Evolutionary conservation across 768 basidiomycete species (phyloP), one percentile per base, ranked within the genome.

Genomic region (Russula sp.): DNA sequence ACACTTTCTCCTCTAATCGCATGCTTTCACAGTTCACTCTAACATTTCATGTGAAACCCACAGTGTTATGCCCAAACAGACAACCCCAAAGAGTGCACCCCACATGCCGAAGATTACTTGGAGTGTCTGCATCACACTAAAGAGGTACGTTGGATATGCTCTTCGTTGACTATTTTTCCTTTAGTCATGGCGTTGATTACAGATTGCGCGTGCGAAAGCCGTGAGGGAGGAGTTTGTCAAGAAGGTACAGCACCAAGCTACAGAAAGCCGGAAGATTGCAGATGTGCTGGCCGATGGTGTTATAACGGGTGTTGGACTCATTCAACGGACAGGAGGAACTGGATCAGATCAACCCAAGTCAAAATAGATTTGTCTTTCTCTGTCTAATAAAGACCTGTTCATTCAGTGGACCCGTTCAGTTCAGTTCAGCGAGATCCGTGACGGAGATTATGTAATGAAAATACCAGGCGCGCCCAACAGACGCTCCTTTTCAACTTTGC

Each of bases 101-200:
- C 81, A 18, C 86, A 84, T 65, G 84, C 83, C 57, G 89, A 89
- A 67, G 94, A 96, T 75, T 98, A 98, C 76, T 72, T 95, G 61
- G 93, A 95, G 74, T 97, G 95, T 75, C 76, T 98, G 62, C 94
- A 96, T 74, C 85, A 88, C 72, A 85, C 83, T 30, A 89, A 94
- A 76, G 92, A 94, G 85, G 95, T 93, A 67, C 72, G 84, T 72
- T 44, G 20, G n/a, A n/a, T 30, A 14, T 20, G n/a, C 36, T 50
- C 49, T 60, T 49, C 16, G 2, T 55, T 51, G 36, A n/a, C 52
- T 40, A 34, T 48, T n/a, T 50, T 36, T 24, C 61, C 38, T 38
- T 49, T n/a, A 8, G 20, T 22, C 36, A 30, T 26, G 44, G 2
- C 22, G 40, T 30, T n/a, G 24, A 10, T 56, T 7, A 40, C 66